Evolutionary conservation across 768 basidiomycete genomes (phyloP).

Genomic region (Myochromella boudieri): DNA sequence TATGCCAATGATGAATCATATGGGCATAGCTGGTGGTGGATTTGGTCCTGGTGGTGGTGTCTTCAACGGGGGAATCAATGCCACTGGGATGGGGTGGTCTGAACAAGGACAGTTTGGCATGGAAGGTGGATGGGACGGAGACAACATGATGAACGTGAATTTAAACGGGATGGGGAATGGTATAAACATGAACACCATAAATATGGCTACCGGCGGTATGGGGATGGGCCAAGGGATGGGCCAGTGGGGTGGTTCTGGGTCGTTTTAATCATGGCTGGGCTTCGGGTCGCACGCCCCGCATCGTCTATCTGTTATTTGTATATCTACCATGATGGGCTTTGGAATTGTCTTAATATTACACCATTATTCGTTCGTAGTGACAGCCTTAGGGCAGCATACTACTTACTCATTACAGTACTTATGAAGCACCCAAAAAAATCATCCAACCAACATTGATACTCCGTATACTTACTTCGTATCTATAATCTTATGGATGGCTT

Average conservation of each 20-base stretch:
- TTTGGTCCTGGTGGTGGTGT: conserved; percentile 23
- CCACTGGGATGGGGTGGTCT: conserved; percentile 33
- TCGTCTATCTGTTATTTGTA: background rate
- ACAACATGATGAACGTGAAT: conserved; percentile 35
- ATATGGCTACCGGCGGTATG: conserved; percentile 39
- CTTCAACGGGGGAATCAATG: conserved; percentile 34
- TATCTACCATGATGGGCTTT: too few species aligned
- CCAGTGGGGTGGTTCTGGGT: conserved; percentile 21
- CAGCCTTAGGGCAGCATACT: too few species aligned
- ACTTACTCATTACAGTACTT: too few species aligned
- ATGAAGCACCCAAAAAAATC: too few species aligned
- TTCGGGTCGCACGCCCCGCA: background rate
- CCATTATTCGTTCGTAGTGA: too few species aligned
- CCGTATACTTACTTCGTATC: too few species aligned
- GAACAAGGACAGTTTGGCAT: conserved; percentile 31
- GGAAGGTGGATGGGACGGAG: conserved; percentile 31
- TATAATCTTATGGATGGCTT: too few species aligned
- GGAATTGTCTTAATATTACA: too few species aligned
- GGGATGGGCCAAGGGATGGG: conserved; percentile 44
- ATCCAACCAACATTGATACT: too few species aligned
- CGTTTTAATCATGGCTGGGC: conserved; percentile 8
- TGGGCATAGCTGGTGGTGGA: conserved; percentile 24
- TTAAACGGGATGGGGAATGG: conserved; percentile 36
- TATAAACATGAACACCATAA: conserved; percentile 41
- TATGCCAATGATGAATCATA: conserved; percentile 26